These are phyloP conservation scores for Teratosphaeria nubilosa DNA, from an alignment of 2,329 filamentous ascomycete genomes.

Conservation along the genomic window DNA sequence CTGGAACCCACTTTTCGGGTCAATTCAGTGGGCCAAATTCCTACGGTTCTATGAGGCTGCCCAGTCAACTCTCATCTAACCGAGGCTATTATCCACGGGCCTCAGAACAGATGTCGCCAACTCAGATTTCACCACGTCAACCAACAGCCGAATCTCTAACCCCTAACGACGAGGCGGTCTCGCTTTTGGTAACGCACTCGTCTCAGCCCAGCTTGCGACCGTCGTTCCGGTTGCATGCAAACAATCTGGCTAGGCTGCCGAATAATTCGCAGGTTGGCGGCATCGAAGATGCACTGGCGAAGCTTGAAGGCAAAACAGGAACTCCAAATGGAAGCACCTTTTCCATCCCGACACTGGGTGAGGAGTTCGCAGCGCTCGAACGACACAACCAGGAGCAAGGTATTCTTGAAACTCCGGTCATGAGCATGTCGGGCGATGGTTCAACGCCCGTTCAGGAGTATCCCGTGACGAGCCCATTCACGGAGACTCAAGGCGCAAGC, in stretches of 20 bases:
- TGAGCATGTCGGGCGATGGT: neutral
- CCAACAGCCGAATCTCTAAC: neutral
- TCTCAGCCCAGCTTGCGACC: slow-evolving; percentile 46
- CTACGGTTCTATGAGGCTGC: slow-evolving; percentile 3
- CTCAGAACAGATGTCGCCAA: neutral
- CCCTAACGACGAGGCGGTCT: slow-evolving; percentile 21
- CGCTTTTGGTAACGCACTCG: slow-evolving; percentile 42
- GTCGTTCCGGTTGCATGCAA: slow-evolving; percentile 82
- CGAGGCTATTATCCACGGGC: neutral
- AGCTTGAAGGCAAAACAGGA: slow-evolving; percentile 64
- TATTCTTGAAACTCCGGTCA: neutral
- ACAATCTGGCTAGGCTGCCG: slow-evolving; percentile 76
- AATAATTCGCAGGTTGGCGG: slow-evolving; percentile 70
- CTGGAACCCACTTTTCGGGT: slow-evolving; percentile 11
- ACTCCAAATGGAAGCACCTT: slow-evolving; percentile 9
- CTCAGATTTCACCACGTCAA: neutral
- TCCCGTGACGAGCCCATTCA: slow-evolving; percentile 14
- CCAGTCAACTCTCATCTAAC: slow-evolving; percentile 3
- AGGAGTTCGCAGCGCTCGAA: neutral
- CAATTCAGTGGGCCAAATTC: neutral
- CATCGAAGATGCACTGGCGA: slow-evolving; percentile 82
- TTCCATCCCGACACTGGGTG: neutral
- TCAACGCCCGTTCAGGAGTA: neutral
- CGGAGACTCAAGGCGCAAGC: slow-evolving; percentile 25
- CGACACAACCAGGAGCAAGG: neutral